Evolutionary conservation across 192 early-diverging fungal genomes (phyloP).

Genomic region (Diversispora eburnea): DNA sequence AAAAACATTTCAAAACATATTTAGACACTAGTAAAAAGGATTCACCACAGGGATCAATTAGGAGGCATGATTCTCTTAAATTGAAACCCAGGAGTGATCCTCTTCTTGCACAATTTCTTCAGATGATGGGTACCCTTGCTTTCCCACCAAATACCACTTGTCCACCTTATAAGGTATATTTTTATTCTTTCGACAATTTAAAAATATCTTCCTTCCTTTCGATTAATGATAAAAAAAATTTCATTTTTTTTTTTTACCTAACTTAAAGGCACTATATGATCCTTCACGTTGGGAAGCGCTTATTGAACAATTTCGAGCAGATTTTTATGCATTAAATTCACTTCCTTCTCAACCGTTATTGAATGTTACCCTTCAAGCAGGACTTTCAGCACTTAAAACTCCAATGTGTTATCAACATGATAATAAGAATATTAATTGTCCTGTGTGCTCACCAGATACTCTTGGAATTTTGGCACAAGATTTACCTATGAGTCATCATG

Average conservation of each 20-base stretch:
- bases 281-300: slow-evolving; percentile 72
- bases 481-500: slow-evolving; percentile 90
- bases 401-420: slow-evolving; percentile 72
- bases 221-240: background rate
- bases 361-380: slow-evolving; percentile 89
- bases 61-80: background rate
- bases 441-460: slow-evolving; percentile 82
- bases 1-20: slow-evolving; percentile 80
- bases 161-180: slow-evolving; percentile 71
- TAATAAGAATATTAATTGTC: slow-evolving; percentile 90
- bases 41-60: background rate
- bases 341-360: slow-evolving; percentile 85
- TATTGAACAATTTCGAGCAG: slow-evolving; percentile 74
- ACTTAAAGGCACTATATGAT: slow-evolving; percentile 51
- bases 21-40: slow-evolving; percentile 63
- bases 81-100: background rate
- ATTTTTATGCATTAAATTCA: slow-evolving; percentile 84
- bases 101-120: slow-evolving; percentile 21
- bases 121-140: slow-evolving; percentile 87
- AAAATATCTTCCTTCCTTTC: background rate
- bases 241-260: background rate
- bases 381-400: slow-evolving; percentile 91
- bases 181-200: background rate
- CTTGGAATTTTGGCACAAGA: slow-evolving; percentile 80
- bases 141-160: slow-evolving; percentile 76